Base-by-base conservation (phyloP, 169 alveolate genomes). In the Cryptosporidium muris region DNA sequence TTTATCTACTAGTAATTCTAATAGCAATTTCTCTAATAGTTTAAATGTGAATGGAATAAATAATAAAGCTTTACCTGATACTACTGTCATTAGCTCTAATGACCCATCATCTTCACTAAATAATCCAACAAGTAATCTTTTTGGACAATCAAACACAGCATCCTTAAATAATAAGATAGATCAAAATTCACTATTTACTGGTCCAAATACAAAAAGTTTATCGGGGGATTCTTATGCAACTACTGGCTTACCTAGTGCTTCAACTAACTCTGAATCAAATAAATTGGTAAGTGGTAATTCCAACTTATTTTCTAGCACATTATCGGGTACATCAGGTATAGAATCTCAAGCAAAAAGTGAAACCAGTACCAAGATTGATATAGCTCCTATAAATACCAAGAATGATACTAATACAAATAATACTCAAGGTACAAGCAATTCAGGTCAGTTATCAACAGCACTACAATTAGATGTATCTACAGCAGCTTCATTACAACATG, bases 401-500 rank as follows among this genome's bases (percentile, higher is more conserved):
- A 16, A 14, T 12, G 36, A 54, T 14, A 11, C 25, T 1, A 54
- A 8, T 12, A 54, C 12, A n/a, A 54, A 60, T 4, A 60, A 25
- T 0, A 60, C 42, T 16, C 6, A 25, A n/a, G 38, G 38, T 1
- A 60, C 65, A 16, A 60, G 0, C 45, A 42, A 7, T 25, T 56
- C n/a, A 54, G 40, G 7, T 54, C 64, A n/a, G 64, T 12, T 12
- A 54, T 12, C 16, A 54, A 60, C 11, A 53, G 34, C n/a, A 60
- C 25, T 60, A 25, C 25, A 25, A 25, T 25, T 49, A 9, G 56
- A 43, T 40, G 34, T 74, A 36, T 66, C 54, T 2, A 45, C 85
- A 36, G 43, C 36, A 7, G 60, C 60, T 8, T 74, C 85, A 8
- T 68, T 58, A n/a, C 85, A 74, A 34, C 85, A 74, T 60, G 85